Base-by-base conservation (phyloP, 2,329 filamentous ascomycete genomes). In the Talaromyces verruculosus region DNA sequence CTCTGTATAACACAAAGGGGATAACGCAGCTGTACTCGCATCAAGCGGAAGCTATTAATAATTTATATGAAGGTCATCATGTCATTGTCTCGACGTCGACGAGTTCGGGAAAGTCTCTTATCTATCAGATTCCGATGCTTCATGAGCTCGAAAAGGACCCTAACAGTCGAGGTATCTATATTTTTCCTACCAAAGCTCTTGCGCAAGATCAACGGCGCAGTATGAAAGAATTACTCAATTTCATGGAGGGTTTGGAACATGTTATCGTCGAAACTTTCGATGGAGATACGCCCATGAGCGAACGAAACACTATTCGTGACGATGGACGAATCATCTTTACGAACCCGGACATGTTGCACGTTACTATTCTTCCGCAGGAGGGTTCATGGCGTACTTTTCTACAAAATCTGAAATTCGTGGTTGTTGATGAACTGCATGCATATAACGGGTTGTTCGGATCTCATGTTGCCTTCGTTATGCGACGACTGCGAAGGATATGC, bases 291-390 rank as follows among this genome's bases (percentile, higher is more conserved):
- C 88, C 91, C 0, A 93, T 96, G 88, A 78, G 80, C 5, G 89
- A 91, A 68, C 87, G 95, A 25, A 92, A 92, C 69, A 75, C 83
- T 33, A 94, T 99, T 68, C 87, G 94, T 5, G 93, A 98, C 45
- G 89, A 96, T 77, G 95, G 91, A 0, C 86, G 92, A 28, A 92
- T 98, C 68, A 94, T 99, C 61, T 97, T 99, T 73, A 99, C 95
- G 0, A 99, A 99, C 72, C 95, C 95, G 0, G 95, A 99, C 73
- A 99, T 98, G 93, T 84, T 99, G 41, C 95, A 99, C 71, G 87
- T 97, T 39, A 96, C 92, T 0, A 96, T 99, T 30, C 79, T 99
- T 3, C 94, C 95, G 0, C 91, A 97, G 73, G 95, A 99, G 79
- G 90, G 92, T 68, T 86, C 86, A 35, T 99, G 95, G 95, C 86